These are phyloP conservation scores for Hydnum rufescens DNA, from an alignment of 768 basidiomycete species.

Conservation along the genomic window DNA sequence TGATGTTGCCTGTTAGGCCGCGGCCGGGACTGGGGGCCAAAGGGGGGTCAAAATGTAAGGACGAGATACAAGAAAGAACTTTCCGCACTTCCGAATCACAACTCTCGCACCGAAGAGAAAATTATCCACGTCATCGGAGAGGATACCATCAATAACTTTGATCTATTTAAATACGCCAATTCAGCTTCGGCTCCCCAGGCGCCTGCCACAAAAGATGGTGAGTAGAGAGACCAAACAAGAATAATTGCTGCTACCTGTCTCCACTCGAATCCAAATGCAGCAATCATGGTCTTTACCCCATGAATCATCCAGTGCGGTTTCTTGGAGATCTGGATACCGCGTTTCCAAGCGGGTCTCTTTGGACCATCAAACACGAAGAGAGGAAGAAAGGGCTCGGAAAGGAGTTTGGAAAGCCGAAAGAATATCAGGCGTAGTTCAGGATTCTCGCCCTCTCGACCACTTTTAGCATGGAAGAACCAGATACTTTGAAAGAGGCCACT, in stretches of 20 bases:
- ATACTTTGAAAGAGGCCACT: conserved; percentile 12
- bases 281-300: conserved; percentile 20
- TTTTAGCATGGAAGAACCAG: conserved; percentile 23
- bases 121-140: conserved; percentile 88
- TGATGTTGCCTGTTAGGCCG: conserved; percentile 50
- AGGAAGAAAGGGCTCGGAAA: conserved; percentile 53
- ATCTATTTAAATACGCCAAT: conserved; percentile 66
- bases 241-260: conserved; percentile 20
- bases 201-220: conserved; percentile 19
- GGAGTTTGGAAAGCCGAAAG: conserved; percentile 65
- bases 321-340: conserved; percentile 23
- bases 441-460: conserved; percentile 41
- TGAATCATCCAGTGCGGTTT: conserved; percentile 15
- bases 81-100: conserved; percentile 63
- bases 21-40: conserved; percentile 34
- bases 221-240: neutral
- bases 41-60: neutral
- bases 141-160: conserved; percentile 69
- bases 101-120: conserved; percentile 73
- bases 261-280: conserved; percentile 26
- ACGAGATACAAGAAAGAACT: conserved; percentile 9
- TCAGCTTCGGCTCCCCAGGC: conserved; percentile 89
- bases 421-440: conserved; percentile 69
- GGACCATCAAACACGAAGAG: conserved; percentile 89
- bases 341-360: conserved; percentile 58